A percentile compares a stretch with the other conserved stretches of the same genome.
phyloP scores from a whole-genome alignment of 768 basidiomycete genomes.

The Trametes punicea region DNA sequence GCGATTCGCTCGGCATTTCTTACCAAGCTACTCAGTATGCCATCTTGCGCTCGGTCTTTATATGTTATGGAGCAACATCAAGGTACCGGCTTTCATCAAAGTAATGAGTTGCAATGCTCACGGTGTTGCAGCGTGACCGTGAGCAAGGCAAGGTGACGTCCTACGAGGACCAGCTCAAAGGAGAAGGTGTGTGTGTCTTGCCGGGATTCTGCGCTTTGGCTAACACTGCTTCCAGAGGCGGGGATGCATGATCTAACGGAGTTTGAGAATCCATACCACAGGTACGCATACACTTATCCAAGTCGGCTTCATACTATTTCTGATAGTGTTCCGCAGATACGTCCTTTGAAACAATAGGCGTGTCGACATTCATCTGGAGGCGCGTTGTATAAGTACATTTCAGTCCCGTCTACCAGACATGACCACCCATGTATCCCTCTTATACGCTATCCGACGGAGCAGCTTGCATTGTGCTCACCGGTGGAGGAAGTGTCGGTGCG shows the following conservation, averaged over 20 bases:
- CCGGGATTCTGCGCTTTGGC: not conserved
- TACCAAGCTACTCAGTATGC: not conserved
- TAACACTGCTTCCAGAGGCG: slow-evolving; percentile 12
- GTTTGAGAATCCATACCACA: slow-evolving; percentile 20
- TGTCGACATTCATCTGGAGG: too few relatives aligned
- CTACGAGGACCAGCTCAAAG: slow-evolving; percentile 20
- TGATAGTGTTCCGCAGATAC: not conserved
- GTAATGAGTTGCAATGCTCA: not conserved
- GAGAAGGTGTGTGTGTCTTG: slow-evolving; percentile 8
- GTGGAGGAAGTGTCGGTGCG: slow-evolving; percentile 2
- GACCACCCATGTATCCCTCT: too few relatives aligned
- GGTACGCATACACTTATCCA: not conserved
- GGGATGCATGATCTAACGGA: slow-evolving; percentile 23
- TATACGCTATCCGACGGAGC: not conserved
- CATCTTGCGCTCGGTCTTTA: slow-evolving; percentile 16
- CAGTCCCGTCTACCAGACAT: not conserved
- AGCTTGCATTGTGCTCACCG: not conserved
- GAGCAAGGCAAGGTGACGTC: slow-evolving; percentile 13
- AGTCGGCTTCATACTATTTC: not conserved
- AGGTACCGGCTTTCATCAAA: not conserved
- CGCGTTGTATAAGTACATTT: too few relatives aligned
- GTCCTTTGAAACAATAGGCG: too few relatives aligned
- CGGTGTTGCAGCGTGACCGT: slow-evolving; percentile 13
- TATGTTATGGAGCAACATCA: slow-evolving; percentile 21
- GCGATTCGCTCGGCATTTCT: not conserved